Evolutionary conservation across 2,329 filamentous ascomycete genomes (phyloP), one percentile per base, ranked within the genome.

Genomic region (Penicillium sp.): DNA sequence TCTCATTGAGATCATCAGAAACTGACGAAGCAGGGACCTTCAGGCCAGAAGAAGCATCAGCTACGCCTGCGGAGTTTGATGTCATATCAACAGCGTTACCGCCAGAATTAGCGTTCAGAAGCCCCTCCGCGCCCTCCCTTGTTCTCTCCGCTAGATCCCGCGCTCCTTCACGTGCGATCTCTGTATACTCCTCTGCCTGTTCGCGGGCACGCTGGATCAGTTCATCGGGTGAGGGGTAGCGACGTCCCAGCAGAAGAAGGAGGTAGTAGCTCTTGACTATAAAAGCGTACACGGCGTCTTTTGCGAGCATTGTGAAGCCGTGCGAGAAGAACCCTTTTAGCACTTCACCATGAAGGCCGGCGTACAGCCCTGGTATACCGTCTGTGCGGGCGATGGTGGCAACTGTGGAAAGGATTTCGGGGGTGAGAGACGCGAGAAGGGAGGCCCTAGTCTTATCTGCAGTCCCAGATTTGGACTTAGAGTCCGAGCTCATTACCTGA

Each of bases 261-360:
- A 86, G 69, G 64, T 90, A 89, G 75, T 93, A 95, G 5, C 88
- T 67, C 62, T 85, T 84, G 58, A 95, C 84, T 56, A 96, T 84
- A 17, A 87, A 73, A 29, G 84, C 81, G 71, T 96, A 90, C 9
- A 94, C 84, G 6, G 84, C 77, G 56, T 93, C 90, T 75, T 96
- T 96, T 58, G 90, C 86, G 54, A 93, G 78, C 90, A 96, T 96
- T 1, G 91, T 93, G 51, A 92, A 83, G 0, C 92, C 92, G 68
- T 96, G 91, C 23, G 86, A 87, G 67, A 96, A 87, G 76, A 96
- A 95, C 0, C 89, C 89, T 68, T 92, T 93, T 9, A 93, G 74
- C 3, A 96, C 81, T 74, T 95, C 90, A 5, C 87, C 89, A 15
- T 81, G 82, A 0, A 96, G 78, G 6, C 91, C 92, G 49, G 89